Evolutionary conservation across 306 rosid genomes (phyloP).

Genomic region (Oemleria cerasiformis): DNA sequence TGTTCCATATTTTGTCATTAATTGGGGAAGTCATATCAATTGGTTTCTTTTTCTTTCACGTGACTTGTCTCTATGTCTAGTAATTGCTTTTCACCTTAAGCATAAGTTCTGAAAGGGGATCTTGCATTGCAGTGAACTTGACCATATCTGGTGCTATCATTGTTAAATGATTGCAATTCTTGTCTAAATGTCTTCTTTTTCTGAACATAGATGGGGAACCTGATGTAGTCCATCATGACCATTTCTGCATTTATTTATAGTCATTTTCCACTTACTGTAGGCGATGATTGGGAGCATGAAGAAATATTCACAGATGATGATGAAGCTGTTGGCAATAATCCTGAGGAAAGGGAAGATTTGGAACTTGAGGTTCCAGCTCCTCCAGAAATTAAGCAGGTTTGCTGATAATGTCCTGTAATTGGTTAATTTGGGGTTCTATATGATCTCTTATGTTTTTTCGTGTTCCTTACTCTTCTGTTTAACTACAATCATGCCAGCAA

Average conservation of each 20-base stretch:
- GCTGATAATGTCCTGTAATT: neutral
- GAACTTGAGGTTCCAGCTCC: conserved; percentile 97
- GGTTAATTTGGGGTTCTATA: neutral
- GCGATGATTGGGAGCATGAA: conserved; percentile 99
- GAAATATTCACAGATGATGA: conserved; percentile 97
- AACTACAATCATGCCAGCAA: neutral
- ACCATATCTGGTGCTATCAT: neutral
- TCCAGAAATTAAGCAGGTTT: conserved; percentile 96
- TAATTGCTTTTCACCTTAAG: neutral
- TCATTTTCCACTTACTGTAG: conserved; percentile 35
- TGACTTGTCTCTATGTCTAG: neutral
- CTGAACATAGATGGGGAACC: conserved; percentile 14
- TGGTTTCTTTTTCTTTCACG: neutral
- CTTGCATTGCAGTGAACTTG: neutral
- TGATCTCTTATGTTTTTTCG: neutral
- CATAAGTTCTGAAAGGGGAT: neutral
- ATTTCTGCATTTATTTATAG: neutral
- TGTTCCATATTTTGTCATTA: neutral
- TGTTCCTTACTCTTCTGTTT: neutral
- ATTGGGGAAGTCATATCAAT: neutral
- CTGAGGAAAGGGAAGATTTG: conserved; percentile 93
- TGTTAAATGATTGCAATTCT: neutral
- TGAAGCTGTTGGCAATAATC: conserved; percentile 89
- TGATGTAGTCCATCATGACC: neutral
- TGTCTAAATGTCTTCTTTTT: neutral